Conservation (phyloP, 129 eudicot genomes). For the Pittosporum tobira region DNA sequence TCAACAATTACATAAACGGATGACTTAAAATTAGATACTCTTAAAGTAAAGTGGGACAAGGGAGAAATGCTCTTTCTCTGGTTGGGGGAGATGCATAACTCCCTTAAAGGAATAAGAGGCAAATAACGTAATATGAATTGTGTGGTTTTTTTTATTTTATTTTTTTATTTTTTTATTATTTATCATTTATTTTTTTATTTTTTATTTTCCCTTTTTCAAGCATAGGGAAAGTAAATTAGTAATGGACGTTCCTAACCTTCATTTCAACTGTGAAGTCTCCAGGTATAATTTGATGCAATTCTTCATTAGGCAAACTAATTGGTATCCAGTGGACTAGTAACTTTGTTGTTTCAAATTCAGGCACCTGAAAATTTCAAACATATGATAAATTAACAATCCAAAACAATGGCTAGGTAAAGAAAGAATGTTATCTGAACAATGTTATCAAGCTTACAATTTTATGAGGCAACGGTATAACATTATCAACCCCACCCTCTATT, state of each 20-base stretch:
- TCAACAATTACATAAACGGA: slow-evolving; percentile 1
- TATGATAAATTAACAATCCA: slow-evolving; percentile 1
- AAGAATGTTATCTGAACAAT: not conserved
- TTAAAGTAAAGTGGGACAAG: too few relatives aligned
- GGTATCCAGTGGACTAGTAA: slow-evolving; percentile 80
- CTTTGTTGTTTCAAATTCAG: slow-evolving; percentile 44
- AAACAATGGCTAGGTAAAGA: not conserved
- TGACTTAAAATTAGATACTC: too few relatives aligned
- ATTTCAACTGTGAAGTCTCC: slow-evolving; percentile 69
- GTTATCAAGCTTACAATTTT: slow-evolving; percentile 36
- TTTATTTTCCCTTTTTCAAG: too few relatives aligned
- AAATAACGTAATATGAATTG: too few relatives aligned
- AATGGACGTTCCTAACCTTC: slow-evolving; percentile 37
- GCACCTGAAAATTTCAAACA: slow-evolving; percentile 36
- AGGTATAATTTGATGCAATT: slow-evolving; percentile 43
- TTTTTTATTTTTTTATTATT: too few relatives aligned
- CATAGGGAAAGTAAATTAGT: not conserved
- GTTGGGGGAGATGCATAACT: too few relatives aligned
- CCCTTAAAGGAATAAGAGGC: too few relatives aligned
- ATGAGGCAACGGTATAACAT: slow-evolving; percentile 18
- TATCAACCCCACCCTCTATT: slow-evolving; percentile 40
- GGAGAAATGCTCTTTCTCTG: not conserved
- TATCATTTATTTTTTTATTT: too few relatives aligned
- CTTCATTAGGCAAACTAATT: slow-evolving; percentile 33
- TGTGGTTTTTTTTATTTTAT: too few relatives aligned